These are phyloP conservation scores for Euphorbia schlechtendalii DNA, from an alignment of 441 rosid genomes.

Conservation along the genomic window DNA sequence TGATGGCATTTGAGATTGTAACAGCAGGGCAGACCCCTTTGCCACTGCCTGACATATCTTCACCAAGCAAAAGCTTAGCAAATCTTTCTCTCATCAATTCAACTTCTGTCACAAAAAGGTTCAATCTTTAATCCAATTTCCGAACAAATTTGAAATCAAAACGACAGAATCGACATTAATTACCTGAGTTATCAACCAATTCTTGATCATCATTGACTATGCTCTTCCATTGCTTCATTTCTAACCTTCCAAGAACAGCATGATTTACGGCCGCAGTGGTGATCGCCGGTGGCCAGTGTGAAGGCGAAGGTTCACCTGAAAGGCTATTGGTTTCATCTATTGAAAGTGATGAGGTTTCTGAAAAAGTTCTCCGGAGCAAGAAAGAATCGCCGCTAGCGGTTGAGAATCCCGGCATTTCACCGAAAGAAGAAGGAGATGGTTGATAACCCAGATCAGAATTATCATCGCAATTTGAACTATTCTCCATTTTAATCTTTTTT, in stretches of 20 bases:
- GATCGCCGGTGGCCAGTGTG: conserved; percentile 48
- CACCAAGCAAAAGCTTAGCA: conserved; percentile 85
- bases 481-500: conserved; percentile 33
- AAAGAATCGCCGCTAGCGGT: conserved; percentile 58
- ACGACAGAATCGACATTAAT: background rate
- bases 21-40: conserved; percentile 89
- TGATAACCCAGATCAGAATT: conserved; percentile 44
- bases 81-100: conserved; percentile 96
- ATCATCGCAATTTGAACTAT: conserved; percentile 36
- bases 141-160: background rate
- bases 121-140: background rate
- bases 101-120: conserved; percentile 38
- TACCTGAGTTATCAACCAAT: conserved; percentile 44
- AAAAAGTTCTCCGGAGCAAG: conserved; percentile 47
- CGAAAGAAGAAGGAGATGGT: conserved; percentile 48
- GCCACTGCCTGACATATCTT: conserved; percentile 98
- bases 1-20: conserved; percentile 84
- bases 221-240: conserved; percentile 29
- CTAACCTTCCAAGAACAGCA: conserved; percentile 24
- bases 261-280: conserved; percentile 29
- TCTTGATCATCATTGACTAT: conserved; percentile 31
- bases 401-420: conserved; percentile 58
- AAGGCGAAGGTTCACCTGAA: conserved; percentile 69
- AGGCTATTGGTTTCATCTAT: conserved; percentile 39
- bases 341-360: conserved; percentile 55